These are phyloP conservation scores for Iberis amara DNA, from an alignment of 441 rosid species.

Conservation along the genomic window DNA sequence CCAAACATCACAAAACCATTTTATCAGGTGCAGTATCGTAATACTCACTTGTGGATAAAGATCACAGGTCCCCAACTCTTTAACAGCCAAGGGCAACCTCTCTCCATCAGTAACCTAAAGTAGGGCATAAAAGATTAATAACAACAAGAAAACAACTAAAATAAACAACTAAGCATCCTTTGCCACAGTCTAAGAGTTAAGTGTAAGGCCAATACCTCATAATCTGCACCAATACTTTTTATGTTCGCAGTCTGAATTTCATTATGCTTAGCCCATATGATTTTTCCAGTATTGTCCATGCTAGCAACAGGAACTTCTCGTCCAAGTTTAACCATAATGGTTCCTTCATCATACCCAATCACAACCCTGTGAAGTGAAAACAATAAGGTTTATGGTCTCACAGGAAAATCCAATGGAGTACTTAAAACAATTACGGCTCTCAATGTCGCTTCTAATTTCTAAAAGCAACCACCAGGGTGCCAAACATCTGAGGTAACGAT, in stretches of 20 bases:
- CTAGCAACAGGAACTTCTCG: conserved; percentile 95
- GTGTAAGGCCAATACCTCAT: conserved; percentile 50
- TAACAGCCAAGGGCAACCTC: conserved; percentile 87
- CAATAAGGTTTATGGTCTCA: conserved; percentile 3
- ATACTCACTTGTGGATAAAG: conserved; percentile 90
- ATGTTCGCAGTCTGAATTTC: conserved; percentile 97
- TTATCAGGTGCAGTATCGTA: conserved; percentile 4
- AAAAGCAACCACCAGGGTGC: conserved; percentile 10
- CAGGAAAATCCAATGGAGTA: neutral
- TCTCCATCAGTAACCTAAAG: conserved; percentile 88
- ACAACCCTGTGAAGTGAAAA: conserved; percentile 53
- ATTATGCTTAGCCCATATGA: conserved; percentile 99
- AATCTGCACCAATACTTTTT: conserved; percentile 93
- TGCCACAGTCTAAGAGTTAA: conserved; percentile 2
- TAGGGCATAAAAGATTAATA: conserved; percentile 21
- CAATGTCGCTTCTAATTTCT: neutral
- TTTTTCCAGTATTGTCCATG: conserved; percentile 96
- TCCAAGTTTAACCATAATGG: conserved; percentile 95
- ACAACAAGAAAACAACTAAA: conserved; percentile 18
- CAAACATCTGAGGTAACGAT: conserved; percentile 1
- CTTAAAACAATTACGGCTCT: conserved; percentile 13
- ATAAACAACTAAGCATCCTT: neutral
- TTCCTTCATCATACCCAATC: conserved; percentile 97
- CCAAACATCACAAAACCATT: conserved; percentile 12
- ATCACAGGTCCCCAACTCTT: conserved; percentile 95